Conservation (phyloP, 2,329 filamentous ascomycete species). For the Colletotrichum sp. region DNA sequence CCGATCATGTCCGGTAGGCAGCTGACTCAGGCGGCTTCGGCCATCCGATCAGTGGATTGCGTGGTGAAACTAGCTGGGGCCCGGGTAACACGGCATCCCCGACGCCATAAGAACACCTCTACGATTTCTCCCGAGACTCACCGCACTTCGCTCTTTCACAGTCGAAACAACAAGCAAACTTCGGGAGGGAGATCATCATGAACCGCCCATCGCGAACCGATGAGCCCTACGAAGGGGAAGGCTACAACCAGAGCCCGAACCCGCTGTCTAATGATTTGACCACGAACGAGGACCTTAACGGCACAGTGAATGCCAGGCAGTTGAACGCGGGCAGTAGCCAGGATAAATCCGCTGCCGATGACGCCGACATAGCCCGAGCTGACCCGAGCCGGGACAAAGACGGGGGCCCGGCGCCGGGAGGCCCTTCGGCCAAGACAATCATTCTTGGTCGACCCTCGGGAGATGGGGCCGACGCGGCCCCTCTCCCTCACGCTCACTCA, state of each 20-base stretch:
- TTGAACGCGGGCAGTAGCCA: background rate
- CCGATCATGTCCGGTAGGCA: background rate
- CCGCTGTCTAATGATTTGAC: conserved; percentile 50
- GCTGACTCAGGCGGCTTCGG: background rate
- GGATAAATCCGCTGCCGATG: background rate
- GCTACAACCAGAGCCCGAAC: conserved; percentile 53
- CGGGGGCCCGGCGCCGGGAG: background rate
- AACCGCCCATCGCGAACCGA: conserved; percentile 24
- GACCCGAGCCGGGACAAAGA: background rate
- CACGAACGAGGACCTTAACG: conserved; percentile 51
- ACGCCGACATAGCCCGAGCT: background rate
- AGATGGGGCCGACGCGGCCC: conserved; percentile 7
- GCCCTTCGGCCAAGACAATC: conserved; percentile 1
- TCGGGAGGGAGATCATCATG: background rate
- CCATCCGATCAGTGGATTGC: background rate
- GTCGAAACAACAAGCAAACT: background rate
- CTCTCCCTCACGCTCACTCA: conserved; percentile 12
- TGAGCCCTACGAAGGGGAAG: conserved; percentile 27
- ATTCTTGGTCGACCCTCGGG: conserved; percentile 16
- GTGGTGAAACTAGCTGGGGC: background rate
- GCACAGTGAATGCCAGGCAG: conserved; percentile 39
- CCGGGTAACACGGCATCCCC: background rate
- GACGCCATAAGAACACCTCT: background rate
- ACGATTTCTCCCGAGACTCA: background rate
- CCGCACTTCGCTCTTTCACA: background rate